Evolutionary conservation across 169 alveolate species (phyloP), one percentile per base, ranked within the genome.

Genomic region (Pseudocohnilembus persalinus): DNA sequence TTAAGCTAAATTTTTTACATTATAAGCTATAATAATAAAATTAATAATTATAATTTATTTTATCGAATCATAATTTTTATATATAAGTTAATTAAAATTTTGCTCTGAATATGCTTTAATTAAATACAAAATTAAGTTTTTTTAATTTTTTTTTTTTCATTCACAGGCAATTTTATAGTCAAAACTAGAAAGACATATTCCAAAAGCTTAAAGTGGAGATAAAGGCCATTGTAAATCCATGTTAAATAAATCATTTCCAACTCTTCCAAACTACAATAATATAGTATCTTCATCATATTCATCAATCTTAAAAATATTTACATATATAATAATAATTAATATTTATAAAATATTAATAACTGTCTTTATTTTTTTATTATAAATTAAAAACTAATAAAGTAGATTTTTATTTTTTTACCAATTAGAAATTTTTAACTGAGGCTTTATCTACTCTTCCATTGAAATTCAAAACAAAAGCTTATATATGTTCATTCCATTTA

Each of bases 91-190:
- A n/a, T n/a, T n/a, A n/a, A n/a, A n/a, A n/a, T n/a, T n/a, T n/a
- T n/a, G n/a, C n/a, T n/a, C n/a, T n/a, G n/a, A n/a, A n/a, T n/a
- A n/a, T n/a, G n/a, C n/a, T n/a, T n/a, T n/a, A n/a, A n/a, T n/a
- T n/a, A 65, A 26, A 65, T 24, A 65, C 26, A 26, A 65, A 65
- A 65, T 65, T 65, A 26, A 24, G 20, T 65, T 15, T 73, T 15
- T 73, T 28, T n/a, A 28, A 11, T 73, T 73, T 15, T 15, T 73
- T n/a, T 73, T 6, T 29, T 32, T n/a, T 93, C 93, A 93, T 74
- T 93, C 97, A 49, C 95, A 91, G 4, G 94, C 97, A 84, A 93
- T 89, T 74, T 93, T 93, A 79, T 81, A 86, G 81, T 93, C 97
- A 74, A 94, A 91, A 25, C 94, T 88, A 0, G 94, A 76, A 6